Base-by-base conservation (phyloP, 139 green algal species). In the Spirogloea muscicola region DNA sequence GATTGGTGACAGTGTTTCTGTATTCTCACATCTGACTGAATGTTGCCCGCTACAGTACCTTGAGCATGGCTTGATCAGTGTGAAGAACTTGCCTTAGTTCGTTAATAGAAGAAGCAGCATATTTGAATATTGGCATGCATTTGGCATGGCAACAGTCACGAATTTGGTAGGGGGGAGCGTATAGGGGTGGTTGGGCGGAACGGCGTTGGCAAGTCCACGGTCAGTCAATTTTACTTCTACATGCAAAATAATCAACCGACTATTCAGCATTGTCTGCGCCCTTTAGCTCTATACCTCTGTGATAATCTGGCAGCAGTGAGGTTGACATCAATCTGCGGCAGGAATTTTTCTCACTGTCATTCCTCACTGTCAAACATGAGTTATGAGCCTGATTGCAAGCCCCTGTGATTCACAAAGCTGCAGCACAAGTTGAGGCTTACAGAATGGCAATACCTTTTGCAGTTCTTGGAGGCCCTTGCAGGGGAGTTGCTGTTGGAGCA, bases 141-240 rank as follows among this genome's bases (percentile, higher is more conserved):
- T n/a, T n/a, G n/a, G n/a, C n/a, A n/a, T n/a, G n/a, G n/a, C n/a
- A n/a, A n/a, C 74, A 88, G 81, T 77, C 38, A 70, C 58, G 64
- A 63, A 43, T 91, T 94, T 42, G 37, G 49, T 39, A 80, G 77
- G 0, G 84, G 89, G 1, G 81, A 90, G 73, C 80, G 87, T 18
- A 72, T 92, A 6, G 88, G 89, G 68, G 82, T 94, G 34, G 87
- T 89, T 10, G 88, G 89, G 0, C 82, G 70, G 0, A 92, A 94
- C 59, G 89, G 87, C 1, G 58, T 55, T 16, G 77, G 68, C 0
- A 82, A 82, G 31, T 71, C 58, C 25, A 84, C 72, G 18, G 71
- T 79, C 39, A 46, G 68, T 55, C 27, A 27, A 25, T 59, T 38
- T 3, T n/a, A 25, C 0, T 66, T 21, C 3, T n/a, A n/a, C n/a